Evolutionary conservation across 768 basidiomycete species (phyloP), one percentile per base, ranked within the genome.

Genomic region (Phaffia tasmanica): DNA sequence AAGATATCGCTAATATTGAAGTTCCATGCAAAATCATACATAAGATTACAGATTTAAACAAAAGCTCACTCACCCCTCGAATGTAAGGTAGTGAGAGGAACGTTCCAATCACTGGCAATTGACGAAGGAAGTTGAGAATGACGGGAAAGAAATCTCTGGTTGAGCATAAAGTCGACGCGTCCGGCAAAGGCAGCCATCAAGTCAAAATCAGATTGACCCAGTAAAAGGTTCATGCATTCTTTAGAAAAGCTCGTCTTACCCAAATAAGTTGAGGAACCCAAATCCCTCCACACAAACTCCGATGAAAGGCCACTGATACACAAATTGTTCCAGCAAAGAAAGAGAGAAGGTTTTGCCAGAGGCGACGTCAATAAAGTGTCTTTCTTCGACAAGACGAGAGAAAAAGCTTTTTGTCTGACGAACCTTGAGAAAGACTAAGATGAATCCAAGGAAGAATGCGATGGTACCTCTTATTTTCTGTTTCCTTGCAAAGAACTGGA

Each of bases 71-170:
- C 67, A 95, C 94, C 64, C 81, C 81, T 73, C 88, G 81, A 72
- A 98, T 85, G 74, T 88, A 93, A 0, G 95, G 93, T 70, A 98
- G 74, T 5, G 87, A 86, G 57, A 99, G 77, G 69, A 88, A 76
- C 0, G 85, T 89, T 30, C 95, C 94, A 65, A 99, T 82, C 70
- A 95, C 85, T 5, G 95, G 94, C 56, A 98, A 75, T 78, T 97
- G 94, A 64, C 93, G 83, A 70, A 98, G 78, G 81, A 98, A 97
- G n/a, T 90, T 92, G 59, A 99, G 80, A 64, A 99, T 86, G 68
- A 98, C 95, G 7, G 95, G 95, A 83, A 98, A 98, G 81, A 99
- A 99, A 78, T 97, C 94, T 55, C 94, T 98, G 78, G 35, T 42
- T 11, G 35, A 42, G 35, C 56, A 70, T 19, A 23, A 46, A 53